A percentile compares a stretch with the other conserved stretches of the same genome.
Conservation (phyloP, 139 green algal species). For the Tetraselmis chui region DNA sequence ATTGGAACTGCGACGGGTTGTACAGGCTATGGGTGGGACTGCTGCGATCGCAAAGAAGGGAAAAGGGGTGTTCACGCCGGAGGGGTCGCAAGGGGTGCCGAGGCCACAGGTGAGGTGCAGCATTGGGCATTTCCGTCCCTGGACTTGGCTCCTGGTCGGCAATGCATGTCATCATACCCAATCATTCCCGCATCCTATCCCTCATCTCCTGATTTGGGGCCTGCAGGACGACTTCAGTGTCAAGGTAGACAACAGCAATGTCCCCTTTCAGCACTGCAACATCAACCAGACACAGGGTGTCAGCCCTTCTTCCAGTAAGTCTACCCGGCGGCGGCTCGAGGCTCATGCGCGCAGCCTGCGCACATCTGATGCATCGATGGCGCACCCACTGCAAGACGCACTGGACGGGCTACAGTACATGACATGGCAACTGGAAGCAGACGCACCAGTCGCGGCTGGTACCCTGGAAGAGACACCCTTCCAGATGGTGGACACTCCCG, state of each 20-base stretch:
- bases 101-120: not conserved
- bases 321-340: not conserved
- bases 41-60: not conserved
- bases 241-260: slow-evolving; percentile 53
- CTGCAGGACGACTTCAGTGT: slow-evolving; percentile 47
- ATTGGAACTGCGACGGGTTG: too few relatives aligned
- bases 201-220: too few relatives aligned
- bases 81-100: not conserved
- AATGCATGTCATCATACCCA: too few relatives aligned
- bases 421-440: slow-evolving; percentile 17
- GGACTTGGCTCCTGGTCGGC: too few relatives aligned
- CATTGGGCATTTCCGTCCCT: too few relatives aligned
- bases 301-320: too few relatives aligned
- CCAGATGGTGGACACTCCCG: slow-evolving; percentile 45
- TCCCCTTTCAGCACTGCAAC: slow-evolving; percentile 35
- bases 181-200: too few relatives aligned
- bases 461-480: slow-evolving; percentile 42
- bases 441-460: not conserved
- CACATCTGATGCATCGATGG: too few relatives aligned
- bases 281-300: too few relatives aligned
- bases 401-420: slow-evolving; percentile 15
- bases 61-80: not conserved
- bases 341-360: not conserved
- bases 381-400: not conserved
- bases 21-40: not conserved